Conservation (phyloP, 176 grass and related monocot genomes). For the Aegilops umbellulata region DNA sequence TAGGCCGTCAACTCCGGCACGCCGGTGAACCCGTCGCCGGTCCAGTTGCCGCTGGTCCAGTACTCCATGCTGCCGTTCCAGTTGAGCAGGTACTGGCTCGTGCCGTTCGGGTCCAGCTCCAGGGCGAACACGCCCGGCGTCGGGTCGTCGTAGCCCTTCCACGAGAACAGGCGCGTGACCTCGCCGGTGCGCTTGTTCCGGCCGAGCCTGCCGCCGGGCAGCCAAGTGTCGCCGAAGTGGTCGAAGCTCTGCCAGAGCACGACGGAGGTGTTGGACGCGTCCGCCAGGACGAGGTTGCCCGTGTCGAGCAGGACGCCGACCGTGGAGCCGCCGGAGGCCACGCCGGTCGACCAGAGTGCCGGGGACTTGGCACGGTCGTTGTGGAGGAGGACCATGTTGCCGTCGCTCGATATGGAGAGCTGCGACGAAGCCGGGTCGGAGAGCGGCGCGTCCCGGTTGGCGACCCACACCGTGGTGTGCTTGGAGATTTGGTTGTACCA, state of each 20-base stretch:
- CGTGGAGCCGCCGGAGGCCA: neutral
- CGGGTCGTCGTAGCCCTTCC: conserved; percentile 45
- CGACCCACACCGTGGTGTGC: conserved; percentile 49
- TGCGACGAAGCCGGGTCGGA: conserved; percentile 13
- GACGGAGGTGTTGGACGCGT: conserved; percentile 37
- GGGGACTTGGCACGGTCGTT: neutral
- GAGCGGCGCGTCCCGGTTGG: conserved; percentile 40
- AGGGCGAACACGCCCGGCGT: conserved; percentile 42
- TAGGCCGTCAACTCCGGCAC: conserved; percentile 52
- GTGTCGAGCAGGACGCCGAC: conserved; percentile 48
- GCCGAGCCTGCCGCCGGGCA: conserved; percentile 52
- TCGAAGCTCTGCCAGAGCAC: conserved; percentile 73
- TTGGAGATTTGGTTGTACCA: conserved; percentile 54
- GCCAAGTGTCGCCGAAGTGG: conserved; percentile 59
- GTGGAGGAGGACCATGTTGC: conserved; percentile 49
- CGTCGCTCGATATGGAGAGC: conserved; percentile 14
- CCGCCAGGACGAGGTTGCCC: conserved; percentile 56
- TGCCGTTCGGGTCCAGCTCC: conserved; percentile 38
- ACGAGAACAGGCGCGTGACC: conserved; percentile 30
- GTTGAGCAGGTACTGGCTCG: conserved; percentile 52
- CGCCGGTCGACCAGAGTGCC: conserved; percentile 47
- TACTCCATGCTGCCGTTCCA: conserved; percentile 40
- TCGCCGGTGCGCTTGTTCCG: conserved; percentile 44
- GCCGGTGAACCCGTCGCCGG: conserved; percentile 22
- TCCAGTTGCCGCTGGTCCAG: conserved; percentile 67